Evolutionary conservation across 2,329 filamentous ascomycete genomes (phyloP).

Genomic region (Rugonectria rugulosa): DNA sequence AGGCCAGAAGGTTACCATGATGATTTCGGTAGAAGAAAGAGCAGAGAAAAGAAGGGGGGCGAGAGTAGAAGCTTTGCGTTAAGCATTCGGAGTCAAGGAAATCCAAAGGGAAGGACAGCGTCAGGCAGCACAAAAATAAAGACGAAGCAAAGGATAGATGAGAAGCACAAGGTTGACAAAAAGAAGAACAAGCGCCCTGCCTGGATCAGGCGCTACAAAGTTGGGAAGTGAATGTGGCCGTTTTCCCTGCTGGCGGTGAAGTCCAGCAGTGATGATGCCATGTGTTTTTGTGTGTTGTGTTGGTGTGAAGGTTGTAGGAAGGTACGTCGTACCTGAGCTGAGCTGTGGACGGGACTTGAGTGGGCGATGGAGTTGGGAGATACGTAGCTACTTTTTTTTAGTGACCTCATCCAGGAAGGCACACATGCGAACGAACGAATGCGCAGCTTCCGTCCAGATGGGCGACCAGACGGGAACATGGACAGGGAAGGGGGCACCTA

Average conservation of each 20-base stretch:
- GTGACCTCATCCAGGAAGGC: slow-evolving; percentile 18
- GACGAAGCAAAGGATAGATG: neutral
- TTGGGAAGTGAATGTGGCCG: slow-evolving; percentile 10
- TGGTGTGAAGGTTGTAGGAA: slow-evolving; percentile 3
- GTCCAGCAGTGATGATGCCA: slow-evolving; percentile 5
- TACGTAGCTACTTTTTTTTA: slow-evolving; percentile 8
- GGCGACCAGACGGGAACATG: neutral
- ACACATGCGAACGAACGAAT: slow-evolving; percentile 5
- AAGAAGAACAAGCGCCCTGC: slow-evolving; percentile 8
- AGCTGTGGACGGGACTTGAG: no score
- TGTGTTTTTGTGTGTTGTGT: slow-evolving; percentile 7
- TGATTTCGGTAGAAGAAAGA: neutral
- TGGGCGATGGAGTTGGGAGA: slow-evolving; percentile 4
- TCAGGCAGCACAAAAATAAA: neutral
- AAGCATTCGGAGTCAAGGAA: neutral
- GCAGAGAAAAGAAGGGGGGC: neutral
- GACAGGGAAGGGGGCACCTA: slow-evolving; percentile 1
- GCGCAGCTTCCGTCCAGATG: slow-evolving; percentile 10
- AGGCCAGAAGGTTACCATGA: slow-evolving; percentile 86
- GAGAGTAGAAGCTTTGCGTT: neutral
- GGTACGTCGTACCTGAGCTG: neutral
- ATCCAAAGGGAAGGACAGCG: neutral
- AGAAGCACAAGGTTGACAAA: neutral
- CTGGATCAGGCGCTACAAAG: neutral
- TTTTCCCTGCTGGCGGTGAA: slow-evolving; percentile 15